A percentile compares a stretch with the other conserved stretches of the same genome.
These are phyloP conservation scores for Beauveria sp. DNA, from an alignment of 2,329 filamentous ascomycete species.

Conservation along the genomic window DNA sequence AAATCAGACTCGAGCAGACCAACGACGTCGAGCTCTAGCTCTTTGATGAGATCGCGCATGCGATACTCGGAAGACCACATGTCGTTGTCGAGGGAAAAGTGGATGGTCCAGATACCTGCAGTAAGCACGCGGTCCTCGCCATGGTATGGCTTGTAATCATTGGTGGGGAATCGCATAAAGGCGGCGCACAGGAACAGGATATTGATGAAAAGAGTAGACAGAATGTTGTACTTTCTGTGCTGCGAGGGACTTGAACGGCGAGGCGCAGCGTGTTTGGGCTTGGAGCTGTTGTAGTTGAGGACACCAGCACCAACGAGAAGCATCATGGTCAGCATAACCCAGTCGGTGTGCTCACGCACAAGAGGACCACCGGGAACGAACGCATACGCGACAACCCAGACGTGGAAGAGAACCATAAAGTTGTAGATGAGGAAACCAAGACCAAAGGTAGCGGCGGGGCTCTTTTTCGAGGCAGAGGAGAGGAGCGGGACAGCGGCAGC, in stretches of 20 bases:
- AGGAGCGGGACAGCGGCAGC: slow-evolving; percentile 71
- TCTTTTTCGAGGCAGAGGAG: slow-evolving; percentile 65
- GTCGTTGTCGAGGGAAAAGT: slow-evolving; percentile 95
- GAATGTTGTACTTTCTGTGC: slow-evolving; percentile 44
- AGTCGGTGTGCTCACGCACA: slow-evolving; percentile 90
- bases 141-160: slow-evolving; percentile 88
- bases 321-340: slow-evolving; percentile 88
- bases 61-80: slow-evolving; percentile 97
- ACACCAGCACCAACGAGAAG: slow-evolving; percentile 75
- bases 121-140: slow-evolving; percentile 80
- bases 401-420: slow-evolving; percentile 89
- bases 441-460: slow-evolving; percentile 74
- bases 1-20: slow-evolving; percentile 90
- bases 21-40: slow-evolving; percentile 93
- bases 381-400: slow-evolving; percentile 97
- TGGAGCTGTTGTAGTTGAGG: slow-evolving; percentile 56
- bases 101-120: slow-evolving; percentile 96
- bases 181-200: slow-evolving; percentile 71
- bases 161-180: slow-evolving; percentile 84
- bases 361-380: slow-evolving; percentile 93
- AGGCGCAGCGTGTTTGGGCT: slow-evolving; percentile 31
- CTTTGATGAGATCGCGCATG: slow-evolving; percentile 83
- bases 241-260: slow-evolving; percentile 26
- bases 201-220: slow-evolving; percentile 66
- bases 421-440: slow-evolving; percentile 89